Evolutionary conservation across 768 basidiomycete genomes (phyloP).

Genomic region (Cystobasidium ongulense): DNA sequence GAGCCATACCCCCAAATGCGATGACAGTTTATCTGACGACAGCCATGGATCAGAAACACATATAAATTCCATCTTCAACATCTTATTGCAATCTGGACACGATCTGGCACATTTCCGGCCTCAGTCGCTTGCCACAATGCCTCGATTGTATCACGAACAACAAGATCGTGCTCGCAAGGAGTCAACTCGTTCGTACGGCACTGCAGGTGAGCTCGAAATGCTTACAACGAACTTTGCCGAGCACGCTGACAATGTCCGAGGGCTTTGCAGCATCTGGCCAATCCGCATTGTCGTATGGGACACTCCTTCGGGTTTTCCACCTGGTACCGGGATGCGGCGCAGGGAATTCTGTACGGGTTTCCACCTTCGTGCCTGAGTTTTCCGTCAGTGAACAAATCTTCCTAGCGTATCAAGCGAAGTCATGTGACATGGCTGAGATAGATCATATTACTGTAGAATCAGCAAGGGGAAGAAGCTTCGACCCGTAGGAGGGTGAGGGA

Average conservation of each 20-base stretch:
- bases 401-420: neutral
- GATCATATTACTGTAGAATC: slow-evolving; percentile 57
- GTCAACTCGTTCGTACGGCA: neutral
- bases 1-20: too few relatives aligned
- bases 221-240: neutral
- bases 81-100: neutral
- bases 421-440: slow-evolving; percentile 47
- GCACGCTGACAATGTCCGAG: neutral
- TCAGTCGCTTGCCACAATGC: too few relatives aligned
- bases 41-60: too few relatives aligned
- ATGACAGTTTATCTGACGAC: too few relatives aligned
- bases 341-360: neutral
- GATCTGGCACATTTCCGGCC: neutral
- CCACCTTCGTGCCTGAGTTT: neutral
- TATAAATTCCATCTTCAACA: neutral
- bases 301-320: neutral
- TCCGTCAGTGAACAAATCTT: neutral
- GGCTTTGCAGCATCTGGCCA: neutral
- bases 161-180: neutral
- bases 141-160: too few relatives aligned
- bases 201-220: neutral
- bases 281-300: neutral
- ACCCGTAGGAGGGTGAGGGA: slow-evolving; percentile 50
- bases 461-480: slow-evolving; percentile 60
- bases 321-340: neutral